These are phyloP conservation scores for Suhomyces atakaporum DNA, from an alignment of 1,139 yeast species.

Conservation along the genomic window DNA sequence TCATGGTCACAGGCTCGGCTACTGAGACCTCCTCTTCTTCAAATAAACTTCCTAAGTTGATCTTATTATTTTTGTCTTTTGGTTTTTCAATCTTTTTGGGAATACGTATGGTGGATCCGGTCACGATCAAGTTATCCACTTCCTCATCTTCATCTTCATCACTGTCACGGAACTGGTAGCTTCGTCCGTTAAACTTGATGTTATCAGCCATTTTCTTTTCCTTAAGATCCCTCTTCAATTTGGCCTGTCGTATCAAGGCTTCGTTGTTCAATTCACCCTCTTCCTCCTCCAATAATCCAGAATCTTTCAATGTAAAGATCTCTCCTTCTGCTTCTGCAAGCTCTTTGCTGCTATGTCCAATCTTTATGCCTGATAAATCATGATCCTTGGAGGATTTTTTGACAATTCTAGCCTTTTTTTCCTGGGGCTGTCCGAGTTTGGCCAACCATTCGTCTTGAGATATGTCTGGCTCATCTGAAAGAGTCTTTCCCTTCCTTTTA, in stretches of 20 bases:
- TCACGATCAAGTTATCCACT: slow-evolving; percentile 14
- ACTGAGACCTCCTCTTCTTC: slow-evolving; percentile 30
- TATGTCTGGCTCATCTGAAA: slow-evolving; percentile 27
- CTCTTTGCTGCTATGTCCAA: slow-evolving; percentile 45
- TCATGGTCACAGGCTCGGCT: slow-evolving; percentile 46
- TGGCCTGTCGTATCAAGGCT: slow-evolving; percentile 33
- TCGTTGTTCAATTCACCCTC: slow-evolving; percentile 51
- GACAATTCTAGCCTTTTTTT: slow-evolving; percentile 13
- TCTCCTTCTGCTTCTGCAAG: slow-evolving; percentile 48
- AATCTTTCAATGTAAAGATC: slow-evolving; percentile 67
- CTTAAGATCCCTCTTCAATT: slow-evolving; percentile 24
- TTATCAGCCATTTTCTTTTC: slow-evolving; percentile 28
- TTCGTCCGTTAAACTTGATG: slow-evolving; percentile 29
- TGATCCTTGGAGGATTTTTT: slow-evolving; percentile 15
- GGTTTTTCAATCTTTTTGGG: slow-evolving; percentile 20
- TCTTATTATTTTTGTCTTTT: slow-evolving; percentile 9
- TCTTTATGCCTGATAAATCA: slow-evolving; percentile 40
- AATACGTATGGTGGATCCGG: slow-evolving; percentile 15
- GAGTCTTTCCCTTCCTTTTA: slow-evolving; percentile 22
- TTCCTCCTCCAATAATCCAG: slow-evolving; percentile 51
- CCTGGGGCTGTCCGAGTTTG: slow-evolving; percentile 21
- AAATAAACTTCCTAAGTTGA: slow-evolving; percentile 20
- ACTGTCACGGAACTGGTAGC: slow-evolving; percentile 18
- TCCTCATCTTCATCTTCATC: slow-evolving; percentile 21
- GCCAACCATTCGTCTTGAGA: slow-evolving; percentile 45